Evolutionary conservation across 169 alveolate species (phyloP), one percentile per base, ranked within the genome.

Genomic region (Plasmodium vivax): DNA sequence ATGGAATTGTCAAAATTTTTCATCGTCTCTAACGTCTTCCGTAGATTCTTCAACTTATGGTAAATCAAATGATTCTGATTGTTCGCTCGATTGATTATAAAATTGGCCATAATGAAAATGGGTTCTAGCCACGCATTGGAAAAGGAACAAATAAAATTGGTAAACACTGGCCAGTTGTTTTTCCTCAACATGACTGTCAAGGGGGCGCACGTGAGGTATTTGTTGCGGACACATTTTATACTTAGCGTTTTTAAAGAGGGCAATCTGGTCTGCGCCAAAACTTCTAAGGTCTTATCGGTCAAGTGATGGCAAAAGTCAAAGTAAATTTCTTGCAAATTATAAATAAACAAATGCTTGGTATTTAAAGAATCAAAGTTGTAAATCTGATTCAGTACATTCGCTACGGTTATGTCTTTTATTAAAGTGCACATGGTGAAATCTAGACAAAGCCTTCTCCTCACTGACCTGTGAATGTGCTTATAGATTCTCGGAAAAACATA

Each of bases 231-330:
- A 85, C 98, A 96, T 43, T 96, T 95, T 43, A 97, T 85, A 82
- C 98, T 96, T 47, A 97, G 95, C 56, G 95, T 96, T 81, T 96
- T 97, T 36, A 97, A 95, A 45, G 95, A 90, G 12, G 98, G 98
- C 71, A 97, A 93, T 41, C 96, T 95, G 2, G 98, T 96, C 47
- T 97, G 96, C 19, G 97, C 97, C 97, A 97, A 85, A 23, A 97
- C 97, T 58, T 96, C 98, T 47, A 97, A 96, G 2, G 97, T 98
- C 83, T 97, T 96, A 82, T 97, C 98, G 4, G 98, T 97, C 58
- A 97, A 77, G 51, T 96, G 97, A 90, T 96, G 95, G 96, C 98
- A 97, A 93, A 93, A 97, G 91, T 97, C 98, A 68, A 97, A 95
- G 38, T 92, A 81, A 51, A 97, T 95, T 83, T 93, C 97, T 88